Conservation (phyloP, 805 yeast genomes). For the Torulaspora quercuum region DNA sequence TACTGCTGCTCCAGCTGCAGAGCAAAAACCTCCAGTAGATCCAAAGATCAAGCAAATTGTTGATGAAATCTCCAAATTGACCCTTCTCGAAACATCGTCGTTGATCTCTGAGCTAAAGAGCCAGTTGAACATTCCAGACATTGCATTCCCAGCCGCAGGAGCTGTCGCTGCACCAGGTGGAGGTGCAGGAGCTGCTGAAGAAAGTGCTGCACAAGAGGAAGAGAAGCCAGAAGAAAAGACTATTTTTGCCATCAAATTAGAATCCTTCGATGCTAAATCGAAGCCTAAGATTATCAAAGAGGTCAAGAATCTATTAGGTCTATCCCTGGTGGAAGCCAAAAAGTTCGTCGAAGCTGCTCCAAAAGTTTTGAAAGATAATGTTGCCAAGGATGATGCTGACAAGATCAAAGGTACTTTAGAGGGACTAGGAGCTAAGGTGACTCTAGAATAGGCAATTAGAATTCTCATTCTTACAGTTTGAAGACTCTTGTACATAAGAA, state of each 20-base stretch:
- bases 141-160: constrained; percentile 72
- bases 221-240: constrained; percentile 88
- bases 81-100: constrained; percentile 89
- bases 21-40: constrained; percentile 56
- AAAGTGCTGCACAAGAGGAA: constrained; percentile 66
- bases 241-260: constrained; percentile 86
- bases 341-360: constrained; percentile 98
- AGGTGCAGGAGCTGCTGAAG: constrained; percentile 64
- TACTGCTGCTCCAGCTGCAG: constrained; percentile 55
- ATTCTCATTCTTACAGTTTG: background rate
- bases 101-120: constrained; percentile 76
- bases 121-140: constrained; percentile 89
- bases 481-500: constrained; percentile 12
- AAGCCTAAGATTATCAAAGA: constrained; percentile 98
- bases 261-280: constrained; percentile 87
- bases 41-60: constrained; percentile 87
- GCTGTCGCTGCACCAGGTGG: constrained; percentile 55
- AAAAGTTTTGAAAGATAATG: constrained; percentile 89
- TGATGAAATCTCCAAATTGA: constrained; percentile 82
- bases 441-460: constrained; percentile 55
- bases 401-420: constrained; percentile 91
- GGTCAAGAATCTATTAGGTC: constrained; percentile 84
- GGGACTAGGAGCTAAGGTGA: constrained; percentile 90
- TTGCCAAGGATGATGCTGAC: constrained; percentile 96
- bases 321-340: constrained; percentile 94